These are phyloP conservation scores for Leishmania arabica DNA, from an alignment of 208 protist species.

Conservation along the genomic window DNA sequence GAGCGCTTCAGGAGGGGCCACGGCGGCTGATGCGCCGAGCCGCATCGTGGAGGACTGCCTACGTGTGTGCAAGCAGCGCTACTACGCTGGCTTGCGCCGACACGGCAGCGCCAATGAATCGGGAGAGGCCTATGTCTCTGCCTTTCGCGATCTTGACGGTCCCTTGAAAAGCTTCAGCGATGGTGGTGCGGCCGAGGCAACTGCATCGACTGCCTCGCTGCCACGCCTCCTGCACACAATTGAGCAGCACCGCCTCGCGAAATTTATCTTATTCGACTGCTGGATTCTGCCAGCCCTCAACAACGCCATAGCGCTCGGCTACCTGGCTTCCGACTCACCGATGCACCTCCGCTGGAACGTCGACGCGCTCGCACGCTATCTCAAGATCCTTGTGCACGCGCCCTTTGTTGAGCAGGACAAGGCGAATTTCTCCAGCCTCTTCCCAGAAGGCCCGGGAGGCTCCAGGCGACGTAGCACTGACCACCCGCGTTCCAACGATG, in stretches of 20 bases:
- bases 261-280: slow-evolving; percentile 89
- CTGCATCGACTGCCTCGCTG: slow-evolving; percentile 21
- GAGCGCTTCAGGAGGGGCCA: neutral
- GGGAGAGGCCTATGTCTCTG: neutral
- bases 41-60: slow-evolving; percentile 28
- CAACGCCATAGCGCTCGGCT: slow-evolving; percentile 70
- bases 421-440: slow-evolving; percentile 19
- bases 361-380: slow-evolving; percentile 87
- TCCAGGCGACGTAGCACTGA: neutral
- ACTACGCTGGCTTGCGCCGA: slow-evolving; percentile 22
- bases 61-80: slow-evolving; percentile 32
- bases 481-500: neutral
- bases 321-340: slow-evolving; percentile 59
- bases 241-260: slow-evolving; percentile 73
- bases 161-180: slow-evolving; percentile 16
- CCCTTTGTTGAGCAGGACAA: slow-evolving; percentile 51
- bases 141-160: neutral
- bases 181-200: slow-evolving; percentile 22
- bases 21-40: slow-evolving; percentile 4
- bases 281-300: slow-evolving; percentile 88
- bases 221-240: slow-evolving; percentile 70
- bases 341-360: slow-evolving; percentile 89
- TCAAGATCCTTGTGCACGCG: slow-evolving; percentile 86
- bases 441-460: neutral
- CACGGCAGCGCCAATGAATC: neutral